Base-by-base conservation (phyloP, 345 rosid species). In the Litchi chinensis region DNA sequence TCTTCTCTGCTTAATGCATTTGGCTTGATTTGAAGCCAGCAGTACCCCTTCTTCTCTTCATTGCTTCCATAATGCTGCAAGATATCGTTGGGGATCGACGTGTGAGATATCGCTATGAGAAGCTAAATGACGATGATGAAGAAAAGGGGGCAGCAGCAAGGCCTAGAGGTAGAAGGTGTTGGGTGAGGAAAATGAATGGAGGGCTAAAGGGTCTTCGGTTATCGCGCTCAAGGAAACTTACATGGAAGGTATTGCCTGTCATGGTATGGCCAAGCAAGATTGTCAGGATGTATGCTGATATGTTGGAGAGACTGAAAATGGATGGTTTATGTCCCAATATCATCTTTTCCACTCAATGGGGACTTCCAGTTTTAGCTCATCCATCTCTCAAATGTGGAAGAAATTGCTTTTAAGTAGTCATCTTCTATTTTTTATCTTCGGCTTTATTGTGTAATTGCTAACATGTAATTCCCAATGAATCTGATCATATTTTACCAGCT, bases 271-370 rank as follows among this genome's bases (percentile, higher is more conserved):
- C 83, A 11, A 78, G 70, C 71, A 88, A 71, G 78, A 82, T 88
- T 21, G 78, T 81, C 39, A 87, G 82, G 84, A 83, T 90, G 26
- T 90, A 87, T 68, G 48, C 79, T 8, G 88, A 87, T 26, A 75
- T 88, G 62, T 77, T 82, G n/a, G 79, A 85, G 19, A 79, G 85
- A 80, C 80, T 90, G 82, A 86, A 81, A 80, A 84, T 71, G 82
- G 92, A 93, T 76, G 88, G 81, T 76, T 69, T 81, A 46, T 82
- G 79, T 79, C 92, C 95, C 39, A 89, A 82, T 78, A 80, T 91
- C 71, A 82, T 90, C 69, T 86, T 92, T 72, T 87, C 92, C 65
- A 83, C 92, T 80, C 91, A 88, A 5, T 89, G 87, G 94, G 98
- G 95, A 24, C 88, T 92, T 59, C 97, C 97, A 0, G 87, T 82